These are phyloP conservation scores for Aspergillus eucalypticola DNA, from an alignment of 2,329 filamentous ascomycete genomes.

Conservation along the genomic window DNA sequence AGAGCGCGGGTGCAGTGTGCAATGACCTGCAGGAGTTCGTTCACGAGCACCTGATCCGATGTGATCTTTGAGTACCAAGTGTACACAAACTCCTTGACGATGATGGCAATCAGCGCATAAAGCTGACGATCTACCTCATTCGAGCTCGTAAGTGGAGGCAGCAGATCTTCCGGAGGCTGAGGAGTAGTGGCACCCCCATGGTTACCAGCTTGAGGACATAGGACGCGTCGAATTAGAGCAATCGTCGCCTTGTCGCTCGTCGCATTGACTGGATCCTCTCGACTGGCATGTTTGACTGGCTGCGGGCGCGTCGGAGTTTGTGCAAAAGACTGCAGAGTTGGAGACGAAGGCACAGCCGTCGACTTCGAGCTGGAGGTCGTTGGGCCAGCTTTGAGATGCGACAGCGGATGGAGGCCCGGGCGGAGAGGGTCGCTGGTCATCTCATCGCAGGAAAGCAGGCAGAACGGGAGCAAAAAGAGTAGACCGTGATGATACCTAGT, in stretches of 20 bases:
- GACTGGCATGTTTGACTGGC: slow-evolving; percentile 23
- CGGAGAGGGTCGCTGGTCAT: slow-evolving; percentile 40
- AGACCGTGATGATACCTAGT: not conserved
- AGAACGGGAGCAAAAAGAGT: not conserved
- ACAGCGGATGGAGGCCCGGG: slow-evolving; percentile 44
- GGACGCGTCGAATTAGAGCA: slow-evolving; percentile 76
- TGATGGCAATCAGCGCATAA: slow-evolving; percentile 86
- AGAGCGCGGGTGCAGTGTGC: slow-evolving; percentile 87
- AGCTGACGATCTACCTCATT: slow-evolving; percentile 92
- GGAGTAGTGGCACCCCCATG: slow-evolving; percentile 54
- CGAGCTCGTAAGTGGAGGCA: slow-evolving; percentile 89
- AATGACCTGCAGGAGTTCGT: slow-evolving; percentile 84
- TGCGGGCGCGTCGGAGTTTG: slow-evolving; percentile 35
- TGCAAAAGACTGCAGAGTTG: slow-evolving; percentile 29
- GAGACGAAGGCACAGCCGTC: slow-evolving; percentile 29
- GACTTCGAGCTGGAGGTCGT: slow-evolving; percentile 41
- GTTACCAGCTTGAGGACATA: slow-evolving; percentile 66
- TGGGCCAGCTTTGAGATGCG: slow-evolving; percentile 39
- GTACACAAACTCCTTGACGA: slow-evolving; percentile 86
- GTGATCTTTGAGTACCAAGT: slow-evolving; percentile 94
- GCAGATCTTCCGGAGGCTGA: slow-evolving; percentile 72
- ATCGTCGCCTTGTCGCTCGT: slow-evolving; percentile 77
- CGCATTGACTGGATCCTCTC: slow-evolving; percentile 49
- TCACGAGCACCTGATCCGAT: slow-evolving; percentile 81
- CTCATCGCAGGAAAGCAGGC: slow-evolving; percentile 32